Evolutionary conservation across 1,139 yeast species (phyloP), one percentile per base, ranked within the genome.

Genomic region (Kluyveromyces sp.): DNA sequence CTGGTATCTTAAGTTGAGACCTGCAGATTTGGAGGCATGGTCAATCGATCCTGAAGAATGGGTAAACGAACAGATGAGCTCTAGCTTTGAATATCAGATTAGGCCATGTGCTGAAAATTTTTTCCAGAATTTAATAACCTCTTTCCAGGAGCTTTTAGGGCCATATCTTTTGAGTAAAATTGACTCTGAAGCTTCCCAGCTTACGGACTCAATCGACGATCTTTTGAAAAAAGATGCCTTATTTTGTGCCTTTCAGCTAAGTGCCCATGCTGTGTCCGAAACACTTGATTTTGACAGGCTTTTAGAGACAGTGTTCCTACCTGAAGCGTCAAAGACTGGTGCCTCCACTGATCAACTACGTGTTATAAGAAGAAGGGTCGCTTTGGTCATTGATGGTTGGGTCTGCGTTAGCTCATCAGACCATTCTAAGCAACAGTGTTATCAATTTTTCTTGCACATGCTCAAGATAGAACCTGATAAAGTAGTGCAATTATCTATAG

Each of bases 61-160:
- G 88, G 80, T 87, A 33, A 81, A 81, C 52, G 95, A 86, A 59
- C 95, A 89, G 55, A 69, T 82, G 48, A 77, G 83, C 38, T 72
- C 80, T 5, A 81, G 86, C 56, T 88, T 88, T 80, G 97, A 90
- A 59, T 88, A 72, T 59, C 92, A 87, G 59, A 74, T 89, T 4
- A 73, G 96, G 45, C 90, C 95, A 2, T 87, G 96, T 64, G 89
- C 96, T 0, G 96, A 89, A 55, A 80, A 82, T 56, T 80, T 88
- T 54, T 90, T 81, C 59, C 87, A 82, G 51, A 95, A 86, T 58
- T 66, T 92, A 50, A 75, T 87, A 38, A 72, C 74, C 40, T 74
- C 75, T 51, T 87, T 84, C 64, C 81, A 81, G 45, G 78, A 75
- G 21, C 65, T 73, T n/a, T 70, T 84, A 34, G 75, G 80, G 0